Evolutionary conservation across 2,329 filamentous ascomycete genomes (phyloP), one percentile per base, ranked within the genome.

Genomic region (Colletotrichum sp.): DNA sequence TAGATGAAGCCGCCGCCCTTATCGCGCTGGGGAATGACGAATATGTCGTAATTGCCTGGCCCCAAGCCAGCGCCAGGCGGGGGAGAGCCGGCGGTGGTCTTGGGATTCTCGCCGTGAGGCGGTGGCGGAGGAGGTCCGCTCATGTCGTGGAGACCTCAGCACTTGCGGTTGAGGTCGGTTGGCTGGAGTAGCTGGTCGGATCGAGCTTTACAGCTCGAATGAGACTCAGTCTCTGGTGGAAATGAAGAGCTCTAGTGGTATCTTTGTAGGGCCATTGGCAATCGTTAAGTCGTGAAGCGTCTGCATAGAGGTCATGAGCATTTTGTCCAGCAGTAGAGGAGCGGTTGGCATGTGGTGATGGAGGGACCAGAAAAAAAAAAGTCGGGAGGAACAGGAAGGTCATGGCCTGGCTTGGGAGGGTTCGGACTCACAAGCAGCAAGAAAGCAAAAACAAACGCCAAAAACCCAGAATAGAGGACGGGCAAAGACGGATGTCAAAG

Each of bases 31-130:
- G 96, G 96, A 81, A 99, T 96, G 83, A 98, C 94, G 87, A 98
- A 98, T 83, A 99, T 98, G 87, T 99, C 96, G 86, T 98, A 99
- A 83, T 97, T 98, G 71, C 96, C 96, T 2, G 94, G 90, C 4
- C 96, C 96, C 64, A 98, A 88, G 72, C 94, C 94, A 26, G 88
- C 84, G 52, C 92, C 89, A 26, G 73, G 73, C 65, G 73, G 73
- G 15, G 73, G 73, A 68, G 92, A 89, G 18, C 88, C 85, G 49
- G 91, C 89, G 68, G 92, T 89, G 24, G 91, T 91, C 84, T 93
- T 93, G 66, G 95, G 94, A 79, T 92, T 94, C 82, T 92, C 90
- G 85, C 96, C 95, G 87, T 98, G 96, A 78, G 95, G 95, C 82
- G 95, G 95, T 82, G 96, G 95, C 79, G 95, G 95, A 78, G 96